phyloP scores from a whole-genome alignment of 2,329 filamentous ascomycete species.

The Alternaria postmessia region DNA sequence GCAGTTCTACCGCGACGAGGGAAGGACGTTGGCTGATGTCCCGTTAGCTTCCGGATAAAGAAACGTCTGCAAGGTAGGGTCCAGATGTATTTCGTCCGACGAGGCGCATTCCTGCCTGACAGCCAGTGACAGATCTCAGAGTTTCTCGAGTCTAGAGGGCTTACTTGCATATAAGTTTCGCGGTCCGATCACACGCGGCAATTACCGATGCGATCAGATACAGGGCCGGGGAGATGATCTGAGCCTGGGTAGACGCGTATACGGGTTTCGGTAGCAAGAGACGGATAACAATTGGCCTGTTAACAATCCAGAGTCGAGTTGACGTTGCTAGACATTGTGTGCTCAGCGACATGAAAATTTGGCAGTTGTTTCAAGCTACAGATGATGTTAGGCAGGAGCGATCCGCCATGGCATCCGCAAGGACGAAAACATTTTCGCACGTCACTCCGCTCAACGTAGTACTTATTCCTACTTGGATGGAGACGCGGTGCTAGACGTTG shows the following conservation, averaged over 20 bases:
- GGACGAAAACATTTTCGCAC: background rate
- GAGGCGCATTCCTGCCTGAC: constrained; percentile 3
- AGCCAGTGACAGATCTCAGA: background rate
- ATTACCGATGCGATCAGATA: constrained; percentile 3
- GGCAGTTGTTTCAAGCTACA: constrained; percentile 2
- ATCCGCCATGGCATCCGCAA: background rate
- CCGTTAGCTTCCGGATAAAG: constrained; percentile 15
- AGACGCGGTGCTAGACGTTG: background rate
- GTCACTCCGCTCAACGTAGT: background rate
- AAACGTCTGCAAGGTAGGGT: constrained; percentile 7
- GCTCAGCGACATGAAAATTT: background rate
- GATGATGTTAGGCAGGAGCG: background rate
- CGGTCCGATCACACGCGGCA: constrained; percentile 14
- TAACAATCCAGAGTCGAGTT: background rate
- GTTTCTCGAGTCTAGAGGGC: background rate
- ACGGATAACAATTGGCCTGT: background rate
- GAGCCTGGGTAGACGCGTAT: background rate
- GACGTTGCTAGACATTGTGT: background rate
- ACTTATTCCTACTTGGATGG: background rate
- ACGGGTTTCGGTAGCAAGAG: background rate
- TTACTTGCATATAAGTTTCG: constrained; percentile 6
- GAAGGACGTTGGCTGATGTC: constrained; percentile 18
- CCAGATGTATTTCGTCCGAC: background rate
- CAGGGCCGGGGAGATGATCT: background rate
- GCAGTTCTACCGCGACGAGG: constrained; percentile 26